These are phyloP conservation scores for Spergularia azorica DNA, from an alignment of 179 eudicot genomes.

Conservation along the genomic window DNA sequence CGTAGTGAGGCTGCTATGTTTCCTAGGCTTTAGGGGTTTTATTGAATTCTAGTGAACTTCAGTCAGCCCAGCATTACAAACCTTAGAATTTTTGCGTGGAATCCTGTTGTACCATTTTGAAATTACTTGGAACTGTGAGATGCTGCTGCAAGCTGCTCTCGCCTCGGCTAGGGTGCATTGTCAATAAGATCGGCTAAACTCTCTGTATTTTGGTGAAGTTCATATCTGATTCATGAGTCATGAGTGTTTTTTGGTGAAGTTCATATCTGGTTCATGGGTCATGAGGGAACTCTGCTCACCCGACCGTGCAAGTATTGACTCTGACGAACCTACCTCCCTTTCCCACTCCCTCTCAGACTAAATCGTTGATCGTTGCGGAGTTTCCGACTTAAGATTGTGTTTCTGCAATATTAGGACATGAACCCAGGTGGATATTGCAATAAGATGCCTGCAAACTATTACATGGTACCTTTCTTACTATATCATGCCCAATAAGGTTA, in stretches of 20 bases:
- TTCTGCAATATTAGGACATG: no score
- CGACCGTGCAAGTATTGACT: no score
- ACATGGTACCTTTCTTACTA: no score
- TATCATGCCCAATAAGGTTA: no score
- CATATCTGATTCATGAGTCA: neutral
- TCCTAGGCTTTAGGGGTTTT: constrained; percentile 11
- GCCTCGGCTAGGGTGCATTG: constrained; percentile 15
- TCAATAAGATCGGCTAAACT: neutral
- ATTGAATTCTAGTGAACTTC: neutral
- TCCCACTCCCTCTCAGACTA: no score
- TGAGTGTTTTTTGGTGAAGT: neutral
- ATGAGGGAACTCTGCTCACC: no score
- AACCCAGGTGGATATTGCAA: no score
- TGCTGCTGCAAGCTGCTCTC: constrained; percentile 11
- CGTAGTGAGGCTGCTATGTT: neutral
- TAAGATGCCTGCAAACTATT: no score
- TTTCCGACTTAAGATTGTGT: no score
- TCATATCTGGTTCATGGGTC: no score
- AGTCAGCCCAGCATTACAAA: constrained; percentile 3
- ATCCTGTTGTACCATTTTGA: constrained; percentile 8
- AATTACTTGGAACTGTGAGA: constrained; percentile 1
- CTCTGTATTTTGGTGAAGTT: neutral
- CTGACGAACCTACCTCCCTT: no score
- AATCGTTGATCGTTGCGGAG: no score
- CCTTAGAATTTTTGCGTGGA: constrained; percentile 25